Conservation (phyloP, 371 early-diverging fungal species). For the Rhizopus sp. region DNA sequence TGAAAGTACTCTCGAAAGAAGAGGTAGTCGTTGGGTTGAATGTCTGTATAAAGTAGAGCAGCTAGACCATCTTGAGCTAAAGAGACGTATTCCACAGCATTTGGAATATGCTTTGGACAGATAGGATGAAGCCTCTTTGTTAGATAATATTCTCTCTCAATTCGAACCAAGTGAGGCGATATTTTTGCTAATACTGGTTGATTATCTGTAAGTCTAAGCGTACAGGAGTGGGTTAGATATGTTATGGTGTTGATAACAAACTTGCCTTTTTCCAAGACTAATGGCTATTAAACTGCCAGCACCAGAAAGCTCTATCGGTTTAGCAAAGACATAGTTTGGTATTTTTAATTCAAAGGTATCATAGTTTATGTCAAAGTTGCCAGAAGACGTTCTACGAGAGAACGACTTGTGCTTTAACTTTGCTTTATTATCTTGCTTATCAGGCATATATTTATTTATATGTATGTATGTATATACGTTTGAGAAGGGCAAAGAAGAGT, state of each 20-base stretch:
- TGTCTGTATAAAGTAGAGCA: constrained; percentile 34
- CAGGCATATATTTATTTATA: no score
- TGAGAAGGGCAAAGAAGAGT: neutral
- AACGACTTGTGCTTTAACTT: neutral
- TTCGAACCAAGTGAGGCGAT: constrained; percentile 39
- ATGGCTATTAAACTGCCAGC: constrained; percentile 42
- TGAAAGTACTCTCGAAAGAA: constrained; percentile 15
- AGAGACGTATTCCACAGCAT: constrained; percentile 37
- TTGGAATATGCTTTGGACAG: constrained; percentile 33
- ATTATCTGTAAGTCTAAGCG: constrained; percentile 27
- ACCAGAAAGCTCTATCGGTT: constrained; percentile 35
- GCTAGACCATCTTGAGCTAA: constrained; percentile 40
- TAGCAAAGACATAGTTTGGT: constrained; percentile 43
- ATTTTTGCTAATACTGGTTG: constrained; percentile 38
- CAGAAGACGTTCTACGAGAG: constrained; percentile 14
- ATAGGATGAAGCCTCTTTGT: constrained; percentile 38
- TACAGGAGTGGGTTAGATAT: neutral
- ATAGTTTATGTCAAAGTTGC: constrained; percentile 42
- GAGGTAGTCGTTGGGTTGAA: constrained; percentile 24
- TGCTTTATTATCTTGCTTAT: constrained; percentile 1
- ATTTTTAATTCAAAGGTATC: constrained; percentile 33
- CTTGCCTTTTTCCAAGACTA: constrained; percentile 39
- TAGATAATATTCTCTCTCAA: constrained; percentile 48
- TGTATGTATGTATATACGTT: no score
- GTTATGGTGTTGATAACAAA: neutral